Evolutionary conservation across 768 basidiomycete genomes (phyloP).

Genomic region (Lactarius vividus): DNA sequence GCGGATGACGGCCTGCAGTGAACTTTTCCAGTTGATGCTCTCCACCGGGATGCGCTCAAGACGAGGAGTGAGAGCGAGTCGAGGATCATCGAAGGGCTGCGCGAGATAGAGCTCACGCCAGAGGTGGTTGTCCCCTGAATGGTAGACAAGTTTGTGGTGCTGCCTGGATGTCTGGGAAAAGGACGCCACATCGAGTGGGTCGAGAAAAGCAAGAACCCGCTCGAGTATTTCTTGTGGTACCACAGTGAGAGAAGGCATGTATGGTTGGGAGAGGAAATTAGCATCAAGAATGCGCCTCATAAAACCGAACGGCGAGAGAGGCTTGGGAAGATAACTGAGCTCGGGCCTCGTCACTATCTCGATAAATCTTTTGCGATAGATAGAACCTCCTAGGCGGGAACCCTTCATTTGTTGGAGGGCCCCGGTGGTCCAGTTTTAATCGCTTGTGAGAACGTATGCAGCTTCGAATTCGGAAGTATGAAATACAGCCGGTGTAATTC

Average conservation of each 20-base stretch:
- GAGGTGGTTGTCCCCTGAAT: slow-evolving; percentile 43
- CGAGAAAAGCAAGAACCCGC: slow-evolving; percentile 51
- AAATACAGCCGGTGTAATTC: no score
- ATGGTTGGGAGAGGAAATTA: neutral
- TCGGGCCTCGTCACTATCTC: neutral
- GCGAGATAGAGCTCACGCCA: slow-evolving; percentile 68
- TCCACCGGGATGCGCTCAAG: slow-evolving; percentile 28
- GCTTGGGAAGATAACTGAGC: neutral
- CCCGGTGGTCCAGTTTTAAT: no score
- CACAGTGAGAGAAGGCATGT: slow-evolving; percentile 5
- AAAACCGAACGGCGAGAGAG: neutral
- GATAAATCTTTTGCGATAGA: neutral
- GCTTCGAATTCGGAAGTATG: no score
- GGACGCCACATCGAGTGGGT: slow-evolving; percentile 58
- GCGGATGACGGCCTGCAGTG: slow-evolving; percentile 55
- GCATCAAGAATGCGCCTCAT: neutral
- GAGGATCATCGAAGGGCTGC: slow-evolving; percentile 63
- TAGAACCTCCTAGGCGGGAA: no score
- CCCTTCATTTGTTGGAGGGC: no score
- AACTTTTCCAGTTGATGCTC: slow-evolving; percentile 45
- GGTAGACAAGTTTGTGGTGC: slow-evolving; percentile 46
- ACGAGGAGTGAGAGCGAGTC: slow-evolving; percentile 43
- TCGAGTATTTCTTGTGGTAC: slow-evolving; percentile 62
- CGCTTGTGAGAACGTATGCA: no score
- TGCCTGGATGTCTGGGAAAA: slow-evolving; percentile 50